Percentiles rank a stretch among this genome's conserved stretches.
Conservation (phyloP, 495 filamentous ascomycete genomes). For the Xylaria longipes region DNA sequence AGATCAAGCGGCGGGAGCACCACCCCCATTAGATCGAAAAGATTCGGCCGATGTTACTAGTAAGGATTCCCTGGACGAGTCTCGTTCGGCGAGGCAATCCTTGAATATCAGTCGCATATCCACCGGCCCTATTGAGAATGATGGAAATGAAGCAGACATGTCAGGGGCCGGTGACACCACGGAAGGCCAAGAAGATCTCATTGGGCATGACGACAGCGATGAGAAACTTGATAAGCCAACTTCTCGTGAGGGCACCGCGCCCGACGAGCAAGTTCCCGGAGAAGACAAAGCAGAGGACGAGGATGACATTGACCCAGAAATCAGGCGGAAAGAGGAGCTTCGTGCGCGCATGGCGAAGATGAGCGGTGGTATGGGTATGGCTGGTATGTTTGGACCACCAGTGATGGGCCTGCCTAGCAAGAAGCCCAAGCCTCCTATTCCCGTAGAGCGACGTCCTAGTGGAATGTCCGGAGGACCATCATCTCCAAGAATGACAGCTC, state of each 20-base stretch:
- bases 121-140: conserved; percentile 59
- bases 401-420: conserved; percentile 68
- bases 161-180: conserved; percentile 83
- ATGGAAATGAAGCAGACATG: conserved; percentile 90
- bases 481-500: conserved; percentile 57
- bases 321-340: conserved; percentile 84
- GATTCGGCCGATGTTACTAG: conserved; percentile 59
- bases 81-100: conserved; percentile 51
- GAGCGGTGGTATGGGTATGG: conserved; percentile 97
- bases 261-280: conserved; percentile 42
- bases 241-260: conserved; percentile 36
- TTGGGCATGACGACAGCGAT: conserved; percentile 77
- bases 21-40: conserved; percentile 49
- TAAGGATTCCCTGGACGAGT: conserved; percentile 66
- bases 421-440: conserved; percentile 66
- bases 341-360: conserved; percentile 97
- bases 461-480: conserved; percentile 56
- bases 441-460: conserved; percentile 51
- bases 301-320: conserved; percentile 91
- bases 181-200: conserved; percentile 79
- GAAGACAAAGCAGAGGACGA: conserved; percentile 77
- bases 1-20: conserved; percentile 50
- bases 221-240: conserved; percentile 49
- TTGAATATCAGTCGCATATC: conserved; percentile 56
- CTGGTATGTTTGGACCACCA: conserved; percentile 88